phyloP scores from a whole-genome alignment of 1,139 yeast genomes.

The Kodamaea plutei region DNA sequence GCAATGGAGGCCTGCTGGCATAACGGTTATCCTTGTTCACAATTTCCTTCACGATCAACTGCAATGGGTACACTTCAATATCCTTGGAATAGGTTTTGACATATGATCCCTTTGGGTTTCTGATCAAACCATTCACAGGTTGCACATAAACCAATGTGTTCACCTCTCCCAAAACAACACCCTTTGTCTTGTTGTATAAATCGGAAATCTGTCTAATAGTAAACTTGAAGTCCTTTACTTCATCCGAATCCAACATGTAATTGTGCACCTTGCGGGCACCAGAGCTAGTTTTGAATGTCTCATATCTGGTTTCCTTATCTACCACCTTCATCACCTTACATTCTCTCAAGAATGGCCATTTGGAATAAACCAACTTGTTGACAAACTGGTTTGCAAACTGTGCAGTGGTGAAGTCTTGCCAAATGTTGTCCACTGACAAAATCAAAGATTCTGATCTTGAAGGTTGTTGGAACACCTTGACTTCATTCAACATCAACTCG shows the following conservation, averaged over 20 bases:
- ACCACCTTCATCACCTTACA: conserved; percentile 64
- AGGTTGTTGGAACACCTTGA: conserved; percentile 80
- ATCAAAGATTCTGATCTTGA: conserved; percentile 81
- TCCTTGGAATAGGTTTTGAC: conserved; percentile 59
- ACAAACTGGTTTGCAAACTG: conserved; percentile 60
- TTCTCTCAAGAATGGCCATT: conserved; percentile 89
- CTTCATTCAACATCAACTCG: conserved; percentile 53
- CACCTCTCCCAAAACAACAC: conserved; percentile 53
- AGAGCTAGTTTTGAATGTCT: conserved; percentile 28
- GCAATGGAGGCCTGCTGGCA: conserved; percentile 67
- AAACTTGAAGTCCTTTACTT: conserved; percentile 31
- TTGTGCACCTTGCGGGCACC: conserved; percentile 33
- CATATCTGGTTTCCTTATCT: conserved; percentile 52
- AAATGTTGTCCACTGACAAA: conserved; percentile 52
- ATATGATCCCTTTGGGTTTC: conserved; percentile 71
- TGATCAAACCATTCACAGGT: conserved; percentile 74
- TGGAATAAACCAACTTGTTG: conserved; percentile 62
- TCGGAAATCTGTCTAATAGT: conserved; percentile 25
- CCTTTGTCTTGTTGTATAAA: conserved; percentile 47
- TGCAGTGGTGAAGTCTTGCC: conserved; percentile 44
- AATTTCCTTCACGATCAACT: conserved; percentile 74
- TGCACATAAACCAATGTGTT: conserved; percentile 62
- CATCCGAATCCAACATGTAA: conserved; percentile 39
- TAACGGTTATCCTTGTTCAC: conserved; percentile 71
- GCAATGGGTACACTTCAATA: conserved; percentile 64